Base-by-base conservation (phyloP, 768 basidiomycete genomes). In the Podaxis sp. region DNA sequence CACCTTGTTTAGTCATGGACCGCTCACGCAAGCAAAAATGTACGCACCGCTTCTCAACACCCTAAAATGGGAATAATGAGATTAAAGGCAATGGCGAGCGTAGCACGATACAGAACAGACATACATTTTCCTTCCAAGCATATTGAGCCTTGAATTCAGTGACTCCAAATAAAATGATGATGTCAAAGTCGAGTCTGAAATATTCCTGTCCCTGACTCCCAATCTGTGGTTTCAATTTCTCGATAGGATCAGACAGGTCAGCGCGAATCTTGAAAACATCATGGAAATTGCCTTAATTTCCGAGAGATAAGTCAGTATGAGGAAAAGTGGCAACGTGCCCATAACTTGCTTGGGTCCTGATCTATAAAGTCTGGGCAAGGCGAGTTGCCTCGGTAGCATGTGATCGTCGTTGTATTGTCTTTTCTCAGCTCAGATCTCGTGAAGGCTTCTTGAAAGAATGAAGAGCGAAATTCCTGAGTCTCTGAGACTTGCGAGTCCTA, bases 111-210 rank as follows among this genome's bases (percentile, higher is more conserved):
- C 22, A 38, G 27, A 54, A 12, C 1, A 46, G 17, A 61, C 68
- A 13, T 57, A 79, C 77, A 51, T 75, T 65, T 55, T 82, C 80
- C 49, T 64, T 70, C 82, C 82, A 83, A 8, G 72, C 67, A 17
- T 82, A 73, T 46, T 80, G 77, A 0, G 80, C 80, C 58, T 80
- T 76, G n/a, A 82, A 53, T 54, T 83, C 82, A 0, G 82, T 80
- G 43, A 76, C 51, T 0, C 82, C 82, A 43, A 80, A 78, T 55
- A 71, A 73, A 55, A 83, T 64, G 38, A 81, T 71, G 25, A 83
- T 69, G 12, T 77, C 74, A 57, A 76, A 82, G 9, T 70, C 63
- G 27, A 71, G 4, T 37, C 52, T 25, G 51, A 72, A 75, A 61
- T 71, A 74, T 17, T 58, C 27, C 7, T 27, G 54, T 9, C 54